These are phyloP conservation scores for Neonectria neomacrospora DNA, from an alignment of 2,329 filamentous ascomycete species.

Conservation along the genomic window DNA sequence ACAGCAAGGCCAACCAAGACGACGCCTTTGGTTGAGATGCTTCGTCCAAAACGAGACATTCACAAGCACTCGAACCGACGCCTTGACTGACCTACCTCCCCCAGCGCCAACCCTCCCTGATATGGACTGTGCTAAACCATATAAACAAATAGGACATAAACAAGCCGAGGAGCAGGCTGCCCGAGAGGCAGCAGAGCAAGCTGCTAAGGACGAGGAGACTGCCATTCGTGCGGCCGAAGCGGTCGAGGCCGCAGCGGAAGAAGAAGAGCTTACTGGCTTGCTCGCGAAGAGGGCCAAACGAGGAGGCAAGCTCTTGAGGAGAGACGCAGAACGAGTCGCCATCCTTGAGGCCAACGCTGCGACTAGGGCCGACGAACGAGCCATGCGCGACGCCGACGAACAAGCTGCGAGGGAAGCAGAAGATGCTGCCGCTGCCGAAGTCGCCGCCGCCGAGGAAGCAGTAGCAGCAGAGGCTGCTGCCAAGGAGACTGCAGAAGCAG, in stretches of 20 bases:
- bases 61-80: constrained; percentile 53
- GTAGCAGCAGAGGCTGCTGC: constrained; percentile 31
- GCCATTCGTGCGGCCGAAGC: constrained; percentile 48
- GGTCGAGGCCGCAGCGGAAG: constrained; percentile 40
- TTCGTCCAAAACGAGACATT: constrained; percentile 57
- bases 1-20: constrained; percentile 54
- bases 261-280: constrained; percentile 35
- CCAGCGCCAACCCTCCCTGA: constrained; percentile 61
- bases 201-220: constrained; percentile 34
- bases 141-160: constrained; percentile 48
- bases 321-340: constrained; percentile 37
- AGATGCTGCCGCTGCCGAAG: constrained; percentile 9
- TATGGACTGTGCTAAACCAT: constrained; percentile 57
- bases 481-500: constrained; percentile 28
- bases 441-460: constrained; percentile 34
- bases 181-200: constrained; percentile 30
- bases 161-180: constrained; percentile 27
- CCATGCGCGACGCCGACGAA: constrained; percentile 34
- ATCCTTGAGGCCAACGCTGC: constrained; percentile 31
- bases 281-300: constrained; percentile 37
- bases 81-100: constrained; percentile 57
- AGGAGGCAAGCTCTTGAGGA: constrained; percentile 38
- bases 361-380: constrained; percentile 30
- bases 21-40: constrained; percentile 58
- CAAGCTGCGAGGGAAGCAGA: constrained; percentile 33